Evolutionary conservation across 202 grass and related monocot genomes (phyloP).

Genomic region (Setaria viridis): DNA sequence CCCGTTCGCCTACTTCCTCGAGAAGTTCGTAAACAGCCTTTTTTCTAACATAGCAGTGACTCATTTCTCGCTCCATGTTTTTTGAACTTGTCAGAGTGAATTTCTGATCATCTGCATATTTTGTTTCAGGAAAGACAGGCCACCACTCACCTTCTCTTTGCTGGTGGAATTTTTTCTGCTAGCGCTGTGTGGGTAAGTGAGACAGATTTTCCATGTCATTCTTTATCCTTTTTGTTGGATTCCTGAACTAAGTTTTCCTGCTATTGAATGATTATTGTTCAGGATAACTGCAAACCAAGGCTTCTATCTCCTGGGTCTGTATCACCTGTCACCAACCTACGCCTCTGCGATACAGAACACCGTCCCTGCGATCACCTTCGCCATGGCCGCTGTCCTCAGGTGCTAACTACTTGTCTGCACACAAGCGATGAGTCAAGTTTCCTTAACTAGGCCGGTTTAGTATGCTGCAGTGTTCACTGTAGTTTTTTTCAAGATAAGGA

Average conservation of each 20-base stretch:
- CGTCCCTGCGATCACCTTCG: constrained; percentile 89
- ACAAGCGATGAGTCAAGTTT: background rate
- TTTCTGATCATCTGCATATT: background rate
- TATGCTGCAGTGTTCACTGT: background rate
- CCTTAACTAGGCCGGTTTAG: background rate
- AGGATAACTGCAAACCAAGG: constrained; percentile 95
- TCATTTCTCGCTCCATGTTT: background rate
- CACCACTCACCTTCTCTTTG: constrained; percentile 82
- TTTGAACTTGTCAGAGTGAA: background rate
- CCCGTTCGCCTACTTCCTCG: constrained; percentile 91
- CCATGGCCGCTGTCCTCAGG: constrained; percentile 82
- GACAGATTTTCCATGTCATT: background rate
- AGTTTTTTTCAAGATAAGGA: too few species aligned
- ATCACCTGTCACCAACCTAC: constrained; percentile 91
- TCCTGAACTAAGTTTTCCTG: constrained; percentile 2
- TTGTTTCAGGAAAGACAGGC: constrained; percentile 73
- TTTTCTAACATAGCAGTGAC: background rate
- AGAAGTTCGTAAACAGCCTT: constrained; percentile 58
- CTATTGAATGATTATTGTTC: background rate
- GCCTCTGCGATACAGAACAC: constrained; percentile 94
- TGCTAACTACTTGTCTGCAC: constrained; percentile 17
- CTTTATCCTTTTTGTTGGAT: background rate
- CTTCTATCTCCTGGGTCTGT: constrained; percentile 88
- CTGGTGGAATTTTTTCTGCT: constrained; percentile 86
- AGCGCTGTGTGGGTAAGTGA: constrained; percentile 67